phyloP scores from a whole-genome alignment of 257 asterid species.

The Gentiana dahurica region DNA sequence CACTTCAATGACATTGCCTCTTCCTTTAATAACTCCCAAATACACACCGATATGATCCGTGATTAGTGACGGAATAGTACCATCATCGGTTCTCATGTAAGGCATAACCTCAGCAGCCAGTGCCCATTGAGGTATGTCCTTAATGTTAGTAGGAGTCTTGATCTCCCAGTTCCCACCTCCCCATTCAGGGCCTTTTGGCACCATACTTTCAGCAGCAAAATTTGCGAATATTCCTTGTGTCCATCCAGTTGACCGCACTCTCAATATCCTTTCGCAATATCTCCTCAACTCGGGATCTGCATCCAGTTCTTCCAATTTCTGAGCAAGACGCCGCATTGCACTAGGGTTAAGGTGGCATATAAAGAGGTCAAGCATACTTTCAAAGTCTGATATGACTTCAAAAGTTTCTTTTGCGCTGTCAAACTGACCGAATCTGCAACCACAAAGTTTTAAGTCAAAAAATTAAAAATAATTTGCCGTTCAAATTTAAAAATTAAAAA shows the following conservation, averaged over 20 bases:
- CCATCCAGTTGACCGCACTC: slow-evolving; percentile 99
- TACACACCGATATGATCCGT: slow-evolving; percentile 98
- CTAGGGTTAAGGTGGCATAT: slow-evolving; percentile 99
- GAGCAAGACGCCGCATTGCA: slow-evolving; percentile 96
- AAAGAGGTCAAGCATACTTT: slow-evolving; percentile 93
- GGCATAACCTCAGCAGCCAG: slow-evolving; percentile 99
- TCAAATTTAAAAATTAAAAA: neutral
- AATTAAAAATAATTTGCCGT: neutral
- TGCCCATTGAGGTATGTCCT: slow-evolving; percentile 98
- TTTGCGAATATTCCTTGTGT: slow-evolving; percentile 98
- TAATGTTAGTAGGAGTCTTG: slow-evolving; percentile 79
- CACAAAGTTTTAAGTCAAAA: slow-evolving; percentile 13
- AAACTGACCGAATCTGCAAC: slow-evolving; percentile 88
- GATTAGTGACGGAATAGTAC: slow-evolving; percentile 84
- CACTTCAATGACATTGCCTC: slow-evolving; percentile 92
- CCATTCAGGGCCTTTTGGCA: slow-evolving; percentile 99
- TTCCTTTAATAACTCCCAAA: slow-evolving; percentile 90
- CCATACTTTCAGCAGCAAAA: slow-evolving; percentile 99
- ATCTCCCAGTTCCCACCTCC: slow-evolving; percentile 99
- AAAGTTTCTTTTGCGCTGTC: slow-evolving; percentile 98
- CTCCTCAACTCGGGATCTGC: slow-evolving; percentile 89
- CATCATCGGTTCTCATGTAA: slow-evolving; percentile 97
- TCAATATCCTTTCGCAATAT: slow-evolving; percentile 86
- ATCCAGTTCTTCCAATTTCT: slow-evolving; percentile 85
- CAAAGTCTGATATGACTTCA: slow-evolving; percentile 89